phyloP scores from a whole-genome alignment of 768 basidiomycete genomes.

The Cystobasidium ongulense region DNA sequence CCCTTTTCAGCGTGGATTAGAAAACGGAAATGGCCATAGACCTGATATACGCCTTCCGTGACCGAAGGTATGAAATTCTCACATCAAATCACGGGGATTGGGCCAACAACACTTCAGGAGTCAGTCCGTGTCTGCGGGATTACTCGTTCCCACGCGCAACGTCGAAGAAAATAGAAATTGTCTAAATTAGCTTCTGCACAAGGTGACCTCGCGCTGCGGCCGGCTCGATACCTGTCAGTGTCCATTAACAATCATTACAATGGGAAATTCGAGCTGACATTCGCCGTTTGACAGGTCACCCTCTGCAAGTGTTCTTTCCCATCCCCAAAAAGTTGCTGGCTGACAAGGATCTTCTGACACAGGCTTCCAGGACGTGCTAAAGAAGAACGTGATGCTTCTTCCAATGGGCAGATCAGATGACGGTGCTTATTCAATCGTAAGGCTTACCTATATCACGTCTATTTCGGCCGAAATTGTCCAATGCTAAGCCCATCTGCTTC shows the following conservation, averaged over 20 bases:
- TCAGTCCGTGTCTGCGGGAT: too few species aligned
- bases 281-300: neutral
- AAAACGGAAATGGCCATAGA: too few species aligned
- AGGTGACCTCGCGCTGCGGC: slow-evolving; percentile 80
- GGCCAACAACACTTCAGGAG: too few species aligned
- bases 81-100: too few species aligned
- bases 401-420: slow-evolving; percentile 62
- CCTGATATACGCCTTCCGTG: too few species aligned
- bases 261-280: neutral
- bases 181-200: too few species aligned
- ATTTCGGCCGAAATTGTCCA: too few species aligned
- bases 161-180: too few species aligned
- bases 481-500: neutral
- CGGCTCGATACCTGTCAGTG: slow-evolving; percentile 75
- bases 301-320: neutral
- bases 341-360: neutral
- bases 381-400: slow-evolving; percentile 75
- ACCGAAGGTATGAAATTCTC: too few species aligned
- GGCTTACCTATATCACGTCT: too few species aligned
- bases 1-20: too few species aligned
- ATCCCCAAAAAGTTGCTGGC: slow-evolving; percentile 52
- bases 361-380: slow-evolving; percentile 70
- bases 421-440: slow-evolving; percentile 65
- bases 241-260: neutral
- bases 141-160: too few species aligned